A percentile compares a stretch with the other conserved stretches of the same genome.
These are phyloP conservation scores for Pseudomonodictys pantanalensis DNA, from an alignment of 495 filamentous ascomycete genomes.

Conservation along the genomic window DNA sequence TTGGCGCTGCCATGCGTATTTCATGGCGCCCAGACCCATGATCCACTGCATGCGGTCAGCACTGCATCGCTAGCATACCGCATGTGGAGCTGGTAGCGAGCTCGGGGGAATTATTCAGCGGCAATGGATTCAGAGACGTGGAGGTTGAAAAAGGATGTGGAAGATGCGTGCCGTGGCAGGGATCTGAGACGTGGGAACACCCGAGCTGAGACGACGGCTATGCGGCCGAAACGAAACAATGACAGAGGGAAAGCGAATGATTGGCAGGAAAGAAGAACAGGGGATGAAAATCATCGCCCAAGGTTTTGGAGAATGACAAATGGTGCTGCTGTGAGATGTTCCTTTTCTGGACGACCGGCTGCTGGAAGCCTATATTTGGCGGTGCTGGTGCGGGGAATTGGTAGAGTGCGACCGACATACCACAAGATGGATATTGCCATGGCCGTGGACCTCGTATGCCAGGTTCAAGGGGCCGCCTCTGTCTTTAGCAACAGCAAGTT, in stretches of 20 bases:
- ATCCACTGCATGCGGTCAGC: conserved; percentile 43
- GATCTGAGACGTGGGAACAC: conserved; percentile 13
- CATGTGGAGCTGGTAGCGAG: no score
- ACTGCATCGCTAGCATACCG: not conserved
- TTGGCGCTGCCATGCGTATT: conserved; percentile 68
- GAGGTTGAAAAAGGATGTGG: conserved; percentile 25
- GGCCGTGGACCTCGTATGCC: conserved; percentile 75
- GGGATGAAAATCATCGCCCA: conserved; percentile 36
- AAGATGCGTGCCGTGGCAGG: conserved; percentile 19
- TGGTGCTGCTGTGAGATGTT: conserved; percentile 11
- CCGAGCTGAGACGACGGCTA: conserved; percentile 24
- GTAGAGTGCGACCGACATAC: no score
- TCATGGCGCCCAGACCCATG: conserved; percentile 44
- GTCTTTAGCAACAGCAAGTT: conserved; percentile 57
- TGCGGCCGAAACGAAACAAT: conserved; percentile 34
- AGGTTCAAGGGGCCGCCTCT: conserved; percentile 70
- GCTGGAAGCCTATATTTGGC: conserved; percentile 1
- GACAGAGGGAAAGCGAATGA: not conserved
- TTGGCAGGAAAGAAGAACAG: conserved; percentile 7
- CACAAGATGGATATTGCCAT: conserved; percentile 64
- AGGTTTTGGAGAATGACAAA: conserved; percentile 16
- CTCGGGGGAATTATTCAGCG: not conserved
- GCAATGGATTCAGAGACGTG: not conserved
- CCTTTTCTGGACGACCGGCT: conserved; percentile 11
- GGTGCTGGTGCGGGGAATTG: no score